These are phyloP conservation scores for Marasmius oreades DNA, from an alignment of 1,284 basidiomycete genomes.

Conservation along the genomic window DNA sequence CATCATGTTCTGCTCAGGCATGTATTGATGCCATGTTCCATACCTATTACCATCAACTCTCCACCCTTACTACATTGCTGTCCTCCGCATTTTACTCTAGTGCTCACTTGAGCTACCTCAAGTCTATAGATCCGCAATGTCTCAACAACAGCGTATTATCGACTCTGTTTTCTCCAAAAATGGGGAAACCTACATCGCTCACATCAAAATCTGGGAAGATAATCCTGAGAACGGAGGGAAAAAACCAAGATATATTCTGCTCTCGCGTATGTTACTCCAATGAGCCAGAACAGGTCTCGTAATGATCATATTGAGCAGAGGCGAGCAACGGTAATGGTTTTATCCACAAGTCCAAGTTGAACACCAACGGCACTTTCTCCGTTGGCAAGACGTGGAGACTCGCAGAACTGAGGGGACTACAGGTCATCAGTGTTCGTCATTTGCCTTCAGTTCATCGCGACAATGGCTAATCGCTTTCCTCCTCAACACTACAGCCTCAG, in stretches of 20 bases:
- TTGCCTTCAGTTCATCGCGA: constrained; percentile 3
- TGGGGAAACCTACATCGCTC: constrained; percentile 79
- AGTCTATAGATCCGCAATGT: constrained; percentile 36
- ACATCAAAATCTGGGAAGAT: constrained; percentile 90
- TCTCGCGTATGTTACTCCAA: constrained; percentile 67
- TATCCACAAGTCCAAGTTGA: constrained; percentile 95
- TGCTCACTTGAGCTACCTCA: not conserved
- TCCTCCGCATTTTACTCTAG: not conserved
- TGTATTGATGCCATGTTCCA: not conserved
- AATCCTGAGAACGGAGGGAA: constrained; percentile 57
- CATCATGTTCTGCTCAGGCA: not conserved
- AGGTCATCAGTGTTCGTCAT: constrained; percentile 68
- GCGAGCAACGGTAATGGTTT: constrained; percentile 63
- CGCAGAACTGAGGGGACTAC: constrained; percentile 75
- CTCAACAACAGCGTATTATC: constrained; percentile 69
- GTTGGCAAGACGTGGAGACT: constrained; percentile 97
- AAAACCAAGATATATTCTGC: constrained; percentile 84
- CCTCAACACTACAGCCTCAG: constrained; percentile 40
- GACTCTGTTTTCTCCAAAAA: constrained; percentile 75
- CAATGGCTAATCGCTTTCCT: constrained; percentile 1
- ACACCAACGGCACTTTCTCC: constrained; percentile 93
- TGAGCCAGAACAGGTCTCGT: constrained; percentile 12
- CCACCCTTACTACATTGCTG: not conserved
- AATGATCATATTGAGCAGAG: constrained; percentile 39
- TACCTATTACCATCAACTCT: not conserved